Evolutionary conservation across 768 basidiomycete species (phyloP), one percentile per base, ranked within the genome.

Genomic region (Leucocoprinus sp.): DNA sequence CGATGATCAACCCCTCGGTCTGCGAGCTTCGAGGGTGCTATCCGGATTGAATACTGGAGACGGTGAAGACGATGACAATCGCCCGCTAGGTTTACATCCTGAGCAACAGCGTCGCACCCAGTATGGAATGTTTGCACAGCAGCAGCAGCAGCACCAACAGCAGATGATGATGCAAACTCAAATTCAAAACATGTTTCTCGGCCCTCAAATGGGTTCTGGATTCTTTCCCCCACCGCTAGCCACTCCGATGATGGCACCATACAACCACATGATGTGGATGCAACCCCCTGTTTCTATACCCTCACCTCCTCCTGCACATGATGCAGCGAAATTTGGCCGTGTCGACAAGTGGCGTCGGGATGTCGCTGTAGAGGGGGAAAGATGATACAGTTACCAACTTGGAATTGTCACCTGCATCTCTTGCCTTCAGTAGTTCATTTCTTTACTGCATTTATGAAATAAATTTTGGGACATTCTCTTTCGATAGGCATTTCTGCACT

Each of bases 341-440:
- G 87, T 91, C 21, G 88, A 91, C 60, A 75, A 75, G 50, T 91
- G 88, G 88, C 77, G 88, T 52, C 79, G 74, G 50, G 78, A 86
- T 54, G 84, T 91, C 36, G 79, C 76, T 14, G 77, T 83, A 8
- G 84, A 84, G 53, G 82, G 80, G n/a, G 69, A 76, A 46, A 43
- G 42, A 43, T 47, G 24, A 28, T 29, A 8, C 7, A 15, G 43
- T 47, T 8, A 11, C 22, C 26, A 29, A 3, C 24, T 8, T 42
- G 9, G 4, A 6, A 11, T 37, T 29, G 6, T 21, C 11, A 19
- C 17, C 8, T 5, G 8, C 9, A 9, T 22, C 24, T 41, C 27
- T 17, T 21, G 18, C 23, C 19, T n/a, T 23, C 9, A 22, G 7
- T 12, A 15, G 18, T 43, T 21, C 18, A 22, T 19, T 31, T 37